A percentile compares a stretch with the other conserved stretches of the same genome.
Conservation (phyloP, 2,329 filamentous ascomycete species). For the Penicillium sp. region DNA sequence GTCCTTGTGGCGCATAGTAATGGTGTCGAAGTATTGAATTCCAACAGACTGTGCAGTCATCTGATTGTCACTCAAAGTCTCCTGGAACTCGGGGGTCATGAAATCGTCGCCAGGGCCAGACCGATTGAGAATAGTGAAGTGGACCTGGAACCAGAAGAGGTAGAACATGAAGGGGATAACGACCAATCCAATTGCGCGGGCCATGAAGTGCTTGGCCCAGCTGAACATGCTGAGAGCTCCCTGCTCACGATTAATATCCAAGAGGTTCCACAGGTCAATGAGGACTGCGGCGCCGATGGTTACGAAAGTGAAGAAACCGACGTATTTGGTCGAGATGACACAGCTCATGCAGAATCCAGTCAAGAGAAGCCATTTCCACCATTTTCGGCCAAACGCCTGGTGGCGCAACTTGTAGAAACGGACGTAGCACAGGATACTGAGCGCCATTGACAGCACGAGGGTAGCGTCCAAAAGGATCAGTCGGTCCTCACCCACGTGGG, state of each 20-base stretch:
- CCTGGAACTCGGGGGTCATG: conserved; percentile 98
- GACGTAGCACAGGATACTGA: conserved; percentile 90
- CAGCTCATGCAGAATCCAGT: conserved; percentile 94
- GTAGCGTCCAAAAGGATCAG: conserved; percentile 94
- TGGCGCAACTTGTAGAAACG: conserved; percentile 97
- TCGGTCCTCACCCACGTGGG: conserved; percentile 93
- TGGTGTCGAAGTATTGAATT: conserved; percentile 85
- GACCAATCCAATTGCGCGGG: conserved; percentile 81
- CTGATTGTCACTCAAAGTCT: conserved; percentile 89
- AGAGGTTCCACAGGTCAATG: conserved; percentile 92
- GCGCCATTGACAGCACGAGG: conserved; percentile 91
- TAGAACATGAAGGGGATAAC: conserved; percentile 95
- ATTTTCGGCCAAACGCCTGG: conserved; percentile 85
- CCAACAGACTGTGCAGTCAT: conserved; percentile 84
- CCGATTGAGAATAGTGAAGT: conserved; percentile 82
- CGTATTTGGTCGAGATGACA: conserved; percentile 98
- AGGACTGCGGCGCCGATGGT: conserved; percentile 91
- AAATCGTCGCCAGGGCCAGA: conserved; percentile 97
- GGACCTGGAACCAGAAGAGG: conserved; percentile 99
- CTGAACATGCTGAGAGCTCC: conserved; percentile 76
- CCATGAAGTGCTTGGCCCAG: conserved; percentile 86
- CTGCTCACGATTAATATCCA: conserved; percentile 81
- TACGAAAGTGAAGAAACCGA: conserved; percentile 93
- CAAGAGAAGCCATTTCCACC: conserved; percentile 99
- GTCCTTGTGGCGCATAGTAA: conserved; percentile 92